Evolutionary conservation across 768 basidiomycete species (phyloP), one percentile per base, ranked within the genome.

Genomic region (Tylopilus vinaceipallidus): DNA sequence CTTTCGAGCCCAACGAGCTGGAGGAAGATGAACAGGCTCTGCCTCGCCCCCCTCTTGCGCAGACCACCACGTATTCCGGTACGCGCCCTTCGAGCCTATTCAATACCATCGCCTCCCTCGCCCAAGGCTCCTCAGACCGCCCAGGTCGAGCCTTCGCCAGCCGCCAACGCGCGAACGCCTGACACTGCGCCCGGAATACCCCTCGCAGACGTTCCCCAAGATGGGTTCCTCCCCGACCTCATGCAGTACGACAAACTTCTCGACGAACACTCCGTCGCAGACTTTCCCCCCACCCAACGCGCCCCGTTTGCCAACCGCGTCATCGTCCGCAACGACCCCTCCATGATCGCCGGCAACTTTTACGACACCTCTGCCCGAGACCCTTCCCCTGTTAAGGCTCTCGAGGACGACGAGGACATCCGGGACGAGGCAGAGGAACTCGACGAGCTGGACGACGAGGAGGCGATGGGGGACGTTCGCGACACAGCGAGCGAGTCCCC

Each of bases 241-340:
- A 82, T 83, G 82, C 71, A 71, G 6, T 71, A 77, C 37, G 80
- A 88, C 57, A 74, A 80, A 16, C 62, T 84, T 24, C 72, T 86
- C 45, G 87, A 89, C 68, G 74, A 80, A 6, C 76, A 79, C 33
- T 76, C 85, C 45, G 71, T 75, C 43, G 57, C 71, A 33, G 78
- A 77, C 19, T 72, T 85, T 57, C 77, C 79, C 16, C 79, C 85
- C 1, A 72, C 73, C 20, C 63, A 73, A 49, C 69, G 73, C n/a
- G 73, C 65, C 14, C 83, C 77, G 2, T 83, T 74, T 67, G 73
- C 77, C 54, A 84, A 83, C 65, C 77, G 78, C 26, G 79, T 89
- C 66, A 72, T 82, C 53, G 63, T 86, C 43, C 84, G 86, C 45
- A 89, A 88, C 61, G 80, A 87, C 70, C 72, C 78, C n/a, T 83